Evolutionary conservation across 2,329 filamentous ascomycete genomes (phyloP).

Genomic region (Aspergillus ustus): DNA sequence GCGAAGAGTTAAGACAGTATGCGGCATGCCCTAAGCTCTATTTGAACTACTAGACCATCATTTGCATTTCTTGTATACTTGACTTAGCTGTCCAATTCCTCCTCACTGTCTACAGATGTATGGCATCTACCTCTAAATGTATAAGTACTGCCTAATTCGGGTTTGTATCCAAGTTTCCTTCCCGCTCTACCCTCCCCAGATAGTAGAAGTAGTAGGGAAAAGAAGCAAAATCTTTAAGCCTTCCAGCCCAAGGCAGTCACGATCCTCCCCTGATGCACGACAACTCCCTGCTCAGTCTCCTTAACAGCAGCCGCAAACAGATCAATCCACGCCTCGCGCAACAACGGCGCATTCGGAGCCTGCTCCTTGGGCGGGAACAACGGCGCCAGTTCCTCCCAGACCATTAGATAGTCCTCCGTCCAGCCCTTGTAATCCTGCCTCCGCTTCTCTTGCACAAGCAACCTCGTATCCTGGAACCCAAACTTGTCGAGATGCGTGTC

Average conservation of each 20-base stretch:
- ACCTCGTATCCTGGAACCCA: background rate
- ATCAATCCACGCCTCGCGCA: background rate
- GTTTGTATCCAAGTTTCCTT: too few relatives aligned
- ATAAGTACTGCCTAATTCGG: too few relatives aligned
- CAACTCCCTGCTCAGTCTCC: constrained; percentile 1
- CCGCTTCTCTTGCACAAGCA: background rate
- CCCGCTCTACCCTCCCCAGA: too few relatives aligned
- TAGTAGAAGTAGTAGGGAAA: too few relatives aligned
- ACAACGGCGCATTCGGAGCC: too few relatives aligned
- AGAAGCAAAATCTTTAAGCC: background rate
- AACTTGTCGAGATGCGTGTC: background rate
- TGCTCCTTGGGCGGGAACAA: background rate
- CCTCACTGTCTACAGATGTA: too few relatives aligned
- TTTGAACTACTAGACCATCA: too few relatives aligned
- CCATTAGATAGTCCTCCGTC: background rate
- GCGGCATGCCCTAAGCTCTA: too few relatives aligned
- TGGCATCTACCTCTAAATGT: too few relatives aligned
- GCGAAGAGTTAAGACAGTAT: too few relatives aligned
- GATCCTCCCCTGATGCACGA: background rate
- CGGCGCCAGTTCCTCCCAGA: background rate
- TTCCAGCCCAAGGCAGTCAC: background rate
- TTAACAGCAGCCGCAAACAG: background rate
- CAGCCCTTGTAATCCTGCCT: background rate
- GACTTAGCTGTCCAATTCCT: too few relatives aligned
- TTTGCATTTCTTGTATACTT: too few relatives aligned